Percentiles rank a stretch among this genome's conserved stretches.
Evolutionary conservation across 2,329 filamentous ascomycete species (phyloP).

Genomic region (Drechslerella stenobrocha): DNA sequence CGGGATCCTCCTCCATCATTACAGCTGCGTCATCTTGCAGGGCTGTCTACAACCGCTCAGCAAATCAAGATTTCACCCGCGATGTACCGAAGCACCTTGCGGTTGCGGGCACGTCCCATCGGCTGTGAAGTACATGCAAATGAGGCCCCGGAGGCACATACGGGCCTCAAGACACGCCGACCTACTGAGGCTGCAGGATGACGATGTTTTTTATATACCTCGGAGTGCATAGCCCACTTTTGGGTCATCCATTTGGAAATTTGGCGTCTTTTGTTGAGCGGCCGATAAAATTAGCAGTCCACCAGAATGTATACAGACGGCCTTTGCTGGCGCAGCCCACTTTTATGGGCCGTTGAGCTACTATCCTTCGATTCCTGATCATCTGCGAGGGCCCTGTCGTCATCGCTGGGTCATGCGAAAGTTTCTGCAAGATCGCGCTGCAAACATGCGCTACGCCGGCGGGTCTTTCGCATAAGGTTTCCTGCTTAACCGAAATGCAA

Average conservation of each 20-base stretch:
- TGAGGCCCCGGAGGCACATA: background rate
- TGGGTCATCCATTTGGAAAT: too few species aligned
- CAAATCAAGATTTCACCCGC: constrained; percentile 47
- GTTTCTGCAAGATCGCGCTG: constrained; percentile 14
- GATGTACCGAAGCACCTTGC: constrained; percentile 42
- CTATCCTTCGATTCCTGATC: constrained; percentile 19
- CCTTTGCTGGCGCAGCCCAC: background rate
- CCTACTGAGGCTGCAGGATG: constrained; percentile 33
- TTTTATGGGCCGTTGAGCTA: background rate
- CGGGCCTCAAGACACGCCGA: background rate
- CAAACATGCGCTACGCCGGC: constrained; percentile 39
- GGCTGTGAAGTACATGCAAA: constrained; percentile 12
- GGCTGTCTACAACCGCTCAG: constrained; percentile 13
- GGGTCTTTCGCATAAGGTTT: constrained; percentile 46
- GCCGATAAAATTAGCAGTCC: too few species aligned
- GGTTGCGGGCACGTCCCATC: background rate
- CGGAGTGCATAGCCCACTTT: constrained; percentile 24
- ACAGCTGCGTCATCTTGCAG: constrained; percentile 45
- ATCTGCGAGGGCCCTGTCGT: constrained; percentile 40
- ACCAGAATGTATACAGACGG: constrained; percentile 10
- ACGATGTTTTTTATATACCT: constrained; percentile 21
- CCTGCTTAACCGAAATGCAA: constrained; percentile 49
- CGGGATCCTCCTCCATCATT: background rate
- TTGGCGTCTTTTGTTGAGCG: too few species aligned
- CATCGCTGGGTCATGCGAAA: constrained; percentile 44